Conservation (phyloP, 2,329 filamentous ascomycete genomes). For the Diaporthe australafricana region DNA sequence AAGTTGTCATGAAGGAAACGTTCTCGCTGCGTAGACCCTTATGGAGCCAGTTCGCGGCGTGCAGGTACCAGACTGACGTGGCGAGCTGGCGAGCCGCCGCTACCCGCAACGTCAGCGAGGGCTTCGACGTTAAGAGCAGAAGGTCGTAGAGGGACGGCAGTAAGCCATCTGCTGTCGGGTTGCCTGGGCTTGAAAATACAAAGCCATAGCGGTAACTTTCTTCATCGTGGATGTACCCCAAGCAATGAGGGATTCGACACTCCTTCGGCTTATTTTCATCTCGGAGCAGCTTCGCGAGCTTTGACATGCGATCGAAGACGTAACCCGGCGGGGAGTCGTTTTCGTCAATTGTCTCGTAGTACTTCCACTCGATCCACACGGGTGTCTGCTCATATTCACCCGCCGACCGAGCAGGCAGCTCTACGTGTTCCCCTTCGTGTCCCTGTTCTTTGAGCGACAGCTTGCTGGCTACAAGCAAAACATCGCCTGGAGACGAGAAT, state of each 20-base stretch:
- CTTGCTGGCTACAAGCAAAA: not conserved
- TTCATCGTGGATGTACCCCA: constrained; percentile 17
- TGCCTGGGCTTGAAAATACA: constrained; percentile 1
- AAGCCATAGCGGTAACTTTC: constrained; percentile 25
- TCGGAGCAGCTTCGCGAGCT: constrained; percentile 23
- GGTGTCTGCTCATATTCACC: constrained; percentile 13
- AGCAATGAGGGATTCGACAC: constrained; percentile 8
- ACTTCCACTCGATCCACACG: constrained; percentile 31
- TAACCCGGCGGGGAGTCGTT: constrained; percentile 1
- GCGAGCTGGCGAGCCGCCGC: constrained; percentile 24
- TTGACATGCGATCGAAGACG: constrained; percentile 18
- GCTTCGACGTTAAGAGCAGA: constrained; percentile 2
- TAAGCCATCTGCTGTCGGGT: not conserved
- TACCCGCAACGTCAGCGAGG: constrained; percentile 22
- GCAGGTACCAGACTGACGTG: constrained; percentile 49
- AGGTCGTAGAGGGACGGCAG: constrained; percentile 19
- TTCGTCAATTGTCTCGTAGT: constrained; percentile 25
- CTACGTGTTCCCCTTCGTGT: not conserved
- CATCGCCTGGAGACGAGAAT: not conserved
- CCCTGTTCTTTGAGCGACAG: not conserved
- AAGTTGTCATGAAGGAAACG: constrained; percentile 59
- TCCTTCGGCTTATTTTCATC: constrained; percentile 28
- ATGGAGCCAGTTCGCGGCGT: constrained; percentile 65
- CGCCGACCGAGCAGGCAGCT: not conserved
- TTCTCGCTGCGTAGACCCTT: constrained; percentile 63